Base-by-base conservation (phyloP, 306 rosid genomes). In the Mimosa bimucronata region DNA sequence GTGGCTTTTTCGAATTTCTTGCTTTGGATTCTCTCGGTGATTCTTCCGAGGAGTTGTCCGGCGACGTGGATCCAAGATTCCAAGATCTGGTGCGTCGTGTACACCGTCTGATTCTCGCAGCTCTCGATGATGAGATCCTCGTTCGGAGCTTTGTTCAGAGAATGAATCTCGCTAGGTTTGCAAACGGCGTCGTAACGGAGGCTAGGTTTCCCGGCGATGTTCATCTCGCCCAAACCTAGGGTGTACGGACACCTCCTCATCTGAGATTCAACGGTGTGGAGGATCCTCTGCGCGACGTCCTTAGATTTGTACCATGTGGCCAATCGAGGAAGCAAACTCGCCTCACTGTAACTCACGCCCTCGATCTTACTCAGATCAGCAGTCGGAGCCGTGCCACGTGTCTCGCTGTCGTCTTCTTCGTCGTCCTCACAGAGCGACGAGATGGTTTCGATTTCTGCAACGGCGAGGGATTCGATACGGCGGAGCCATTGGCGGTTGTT, bases 141-240 rank as follows among this genome's bases (percentile, higher is more conserved):
- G 78, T n/a, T 38, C 4, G 94, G 92, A 21, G 82, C 81, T 57
- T 81, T 86, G 66, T 77, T 88, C 29, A 92, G 29, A 0, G 88
- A 21, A 40, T 89, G 94, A 19, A 92, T 80, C 65, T 89, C 92
- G 82, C 71, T 79, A 0, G 98, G 98, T 73, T 71, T 84, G 85
- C 97, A 90, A 26, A 92, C 91, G 72, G 41, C 85, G 86, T 95
- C 98, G 94, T 95, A 95, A 5, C 85, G 90, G 40, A 95, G 90
- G 28, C 75, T 66, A 10, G 87, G 86, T n/a, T 92, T 95, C 0
- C 96, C 94, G 37, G 85, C 81, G 12, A 90, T 65, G 76, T 95
- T 95, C 4, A 92, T 86, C 55, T 95, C 98, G 0, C 98, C 98
- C 31, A 95, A 66, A 0, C 98, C 98, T 5, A 95, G 60, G 13